phyloP scores from a whole-genome alignment of 2,329 filamentous ascomycete species.

The Zasmidium cellare region DNA sequence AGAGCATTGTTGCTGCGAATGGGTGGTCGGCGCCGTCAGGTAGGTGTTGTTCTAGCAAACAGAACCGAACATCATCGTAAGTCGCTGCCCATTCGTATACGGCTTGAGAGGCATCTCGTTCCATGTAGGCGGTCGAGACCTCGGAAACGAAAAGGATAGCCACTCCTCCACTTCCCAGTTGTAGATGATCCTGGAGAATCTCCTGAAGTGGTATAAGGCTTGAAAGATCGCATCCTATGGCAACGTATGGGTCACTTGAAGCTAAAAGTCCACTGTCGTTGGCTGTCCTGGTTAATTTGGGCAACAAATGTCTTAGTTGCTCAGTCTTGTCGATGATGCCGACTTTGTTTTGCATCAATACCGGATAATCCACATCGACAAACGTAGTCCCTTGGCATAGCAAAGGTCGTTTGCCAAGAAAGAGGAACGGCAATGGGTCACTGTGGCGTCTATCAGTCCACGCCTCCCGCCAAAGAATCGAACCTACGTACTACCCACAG shows the following conservation, averaged over 20 bases:
- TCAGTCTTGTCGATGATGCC: constrained; percentile 64
- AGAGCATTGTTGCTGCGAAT: constrained; percentile 83
- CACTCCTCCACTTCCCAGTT: constrained; percentile 61
- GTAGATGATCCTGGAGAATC: constrained; percentile 59
- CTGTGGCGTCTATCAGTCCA: constrained; percentile 47
- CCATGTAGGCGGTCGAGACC: constrained; percentile 90
- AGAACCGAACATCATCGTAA: constrained; percentile 74
- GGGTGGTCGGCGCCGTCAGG: constrained; percentile 76
- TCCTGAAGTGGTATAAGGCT: constrained; percentile 62
- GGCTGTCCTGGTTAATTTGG: constrained; percentile 39
- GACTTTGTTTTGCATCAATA: constrained; percentile 74
- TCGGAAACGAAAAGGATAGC: constrained; percentile 74
- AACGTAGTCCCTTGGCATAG: constrained; percentile 64
- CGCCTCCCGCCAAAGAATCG: background rate
- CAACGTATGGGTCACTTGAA: constrained; percentile 69
- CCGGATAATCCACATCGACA: constrained; percentile 82
- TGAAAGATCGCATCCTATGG: constrained; percentile 78
- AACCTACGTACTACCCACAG: constrained; percentile 72
- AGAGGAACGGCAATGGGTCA: constrained; percentile 85
- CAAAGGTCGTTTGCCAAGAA: constrained; percentile 65
- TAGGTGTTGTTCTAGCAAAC: constrained; percentile 81
- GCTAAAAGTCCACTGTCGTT: constrained; percentile 54
- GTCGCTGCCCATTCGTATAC: constrained; percentile 77
- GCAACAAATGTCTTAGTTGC: constrained; percentile 55
- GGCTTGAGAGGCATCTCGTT: constrained; percentile 67